phyloP scores from a whole-genome alignment of 1,139 yeast genomes.

The Kodamaea fungicola region DNA sequence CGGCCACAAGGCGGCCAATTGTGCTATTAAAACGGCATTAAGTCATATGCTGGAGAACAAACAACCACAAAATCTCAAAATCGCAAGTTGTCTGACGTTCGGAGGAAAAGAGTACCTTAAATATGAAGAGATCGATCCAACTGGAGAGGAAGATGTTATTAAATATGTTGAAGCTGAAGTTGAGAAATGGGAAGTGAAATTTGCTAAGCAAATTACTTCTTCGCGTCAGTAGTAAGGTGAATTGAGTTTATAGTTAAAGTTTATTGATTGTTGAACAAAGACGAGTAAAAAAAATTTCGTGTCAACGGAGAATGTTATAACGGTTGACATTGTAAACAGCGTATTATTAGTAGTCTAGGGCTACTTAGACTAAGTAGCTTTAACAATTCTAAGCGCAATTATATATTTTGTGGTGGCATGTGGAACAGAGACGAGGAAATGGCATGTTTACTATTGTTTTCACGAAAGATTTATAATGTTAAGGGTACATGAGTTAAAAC shows the following conservation, averaged over 20 bases:
- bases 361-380: no score
- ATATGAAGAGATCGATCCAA: conserved; percentile 51
- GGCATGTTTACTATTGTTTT: not conserved
- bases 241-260: no score
- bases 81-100: conserved; percentile 69
- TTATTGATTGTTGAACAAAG: no score
- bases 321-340: not conserved
- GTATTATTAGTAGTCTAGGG: no score
- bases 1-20: conserved; percentile 87
- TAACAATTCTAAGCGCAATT: no score
- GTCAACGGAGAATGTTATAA: not conserved
- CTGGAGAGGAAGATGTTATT: conserved; percentile 64
- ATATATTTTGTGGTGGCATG: no score
- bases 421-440: no score
- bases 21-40: conserved; percentile 50
- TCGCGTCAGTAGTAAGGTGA: conserved; percentile 29
- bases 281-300: not conserved
- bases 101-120: conserved; percentile 64
- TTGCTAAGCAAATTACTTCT: conserved; percentile 67
- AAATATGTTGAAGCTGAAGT: conserved; percentile 55
- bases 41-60: conserved; percentile 38
- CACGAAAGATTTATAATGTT: not conserved
- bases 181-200: conserved; percentile 45
- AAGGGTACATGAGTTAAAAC: not conserved
- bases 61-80: conserved; percentile 53